Percentiles rank a stretch among this genome's conserved stretches.
phyloP scores from a whole-genome alignment of 208 protist species.

The Leishmania aethiopica region DNA sequence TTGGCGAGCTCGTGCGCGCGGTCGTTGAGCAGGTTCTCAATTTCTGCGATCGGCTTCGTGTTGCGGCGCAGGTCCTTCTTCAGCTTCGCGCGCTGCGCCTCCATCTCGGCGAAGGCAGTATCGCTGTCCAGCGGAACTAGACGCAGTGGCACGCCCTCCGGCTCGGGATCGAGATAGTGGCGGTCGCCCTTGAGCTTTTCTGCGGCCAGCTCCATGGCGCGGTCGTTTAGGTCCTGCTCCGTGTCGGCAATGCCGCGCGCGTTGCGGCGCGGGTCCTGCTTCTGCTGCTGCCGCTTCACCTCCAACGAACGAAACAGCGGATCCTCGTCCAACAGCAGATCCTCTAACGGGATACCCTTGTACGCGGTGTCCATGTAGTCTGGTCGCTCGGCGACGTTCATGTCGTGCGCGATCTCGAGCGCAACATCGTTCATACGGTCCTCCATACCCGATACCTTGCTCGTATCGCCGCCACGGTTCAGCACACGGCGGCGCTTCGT shows the following conservation, averaged over 20 bases:
- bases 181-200: constrained; percentile 53
- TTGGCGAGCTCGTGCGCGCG: constrained; percentile 57
- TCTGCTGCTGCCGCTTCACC: constrained; percentile 64
- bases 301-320: constrained; percentile 53
- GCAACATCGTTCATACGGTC: constrained; percentile 72
- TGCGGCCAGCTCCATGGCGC: constrained; percentile 62
- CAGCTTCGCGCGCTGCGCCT: constrained; percentile 53
- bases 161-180: constrained; percentile 64
- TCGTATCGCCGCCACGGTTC: constrained; percentile 28
- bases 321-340: constrained; percentile 75
- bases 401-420: constrained; percentile 61
- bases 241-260: constrained; percentile 50
- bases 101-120: constrained; percentile 45
- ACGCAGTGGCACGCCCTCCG: constrained; percentile 62
- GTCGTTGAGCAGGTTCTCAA: constrained; percentile 66
- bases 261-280: constrained; percentile 67
- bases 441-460: constrained; percentile 59
- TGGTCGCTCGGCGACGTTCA: constrained; percentile 71
- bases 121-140: constrained; percentile 62
- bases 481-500: constrained; percentile 59
- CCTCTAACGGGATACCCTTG: constrained; percentile 57
- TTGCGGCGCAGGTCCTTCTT: constrained; percentile 60
- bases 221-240: constrained; percentile 61
- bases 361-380: constrained; percentile 55
- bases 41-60: constrained; percentile 47